Conservation (phyloP, 169 alveolate genomes). For the Cryptosporidium canis region DNA sequence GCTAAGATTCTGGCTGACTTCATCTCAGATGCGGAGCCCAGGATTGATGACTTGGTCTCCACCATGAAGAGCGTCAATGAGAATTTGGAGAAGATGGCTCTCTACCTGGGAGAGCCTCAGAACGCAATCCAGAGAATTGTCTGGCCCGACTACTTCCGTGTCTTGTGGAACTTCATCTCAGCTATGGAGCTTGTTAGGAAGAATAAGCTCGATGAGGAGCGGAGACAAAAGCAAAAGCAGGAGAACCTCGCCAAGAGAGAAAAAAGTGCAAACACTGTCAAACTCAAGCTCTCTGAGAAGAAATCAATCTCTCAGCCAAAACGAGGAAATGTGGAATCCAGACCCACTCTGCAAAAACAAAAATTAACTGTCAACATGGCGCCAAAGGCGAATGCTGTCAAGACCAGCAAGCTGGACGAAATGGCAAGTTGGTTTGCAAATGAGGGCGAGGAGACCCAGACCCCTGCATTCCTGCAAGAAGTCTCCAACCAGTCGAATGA, state of each 20-base stretch:
- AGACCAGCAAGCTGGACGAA: constrained; percentile 64
- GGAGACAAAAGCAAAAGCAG: constrained; percentile 78
- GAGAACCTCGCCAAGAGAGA: constrained; percentile 79
- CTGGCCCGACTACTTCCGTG: constrained; percentile 86
- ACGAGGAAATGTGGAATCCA: constrained; percentile 8
- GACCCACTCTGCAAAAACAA: constrained; percentile 54
- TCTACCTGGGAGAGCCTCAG: constrained; percentile 85
- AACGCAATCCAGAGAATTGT: constrained; percentile 84
- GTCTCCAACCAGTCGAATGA: constrained; percentile 28
- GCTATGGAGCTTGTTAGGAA: constrained; percentile 84
- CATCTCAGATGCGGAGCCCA: constrained; percentile 81
- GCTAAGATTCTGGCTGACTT: constrained; percentile 76
- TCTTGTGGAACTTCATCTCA: constrained; percentile 84
- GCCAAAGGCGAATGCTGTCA: constrained; percentile 71
- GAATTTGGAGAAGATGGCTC: constrained; percentile 80
- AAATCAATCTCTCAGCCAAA: constrained; percentile 8
- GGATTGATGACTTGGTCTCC: constrained; percentile 73
- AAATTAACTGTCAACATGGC: constrained; percentile 63
- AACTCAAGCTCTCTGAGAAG: constrained; percentile 45
- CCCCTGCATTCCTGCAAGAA: constrained; percentile 70
- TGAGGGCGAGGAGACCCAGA: constrained; percentile 10
- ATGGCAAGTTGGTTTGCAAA: constrained; percentile 73
- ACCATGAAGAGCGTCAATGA: constrained; percentile 78
- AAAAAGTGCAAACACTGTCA: constrained; percentile 59
- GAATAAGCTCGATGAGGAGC: constrained; percentile 81